Evolutionary conservation across 2,329 filamentous ascomycete species (phyloP), one percentile per base, ranked within the genome.

Genomic region (Berkeleyomyces basicola): DNA sequence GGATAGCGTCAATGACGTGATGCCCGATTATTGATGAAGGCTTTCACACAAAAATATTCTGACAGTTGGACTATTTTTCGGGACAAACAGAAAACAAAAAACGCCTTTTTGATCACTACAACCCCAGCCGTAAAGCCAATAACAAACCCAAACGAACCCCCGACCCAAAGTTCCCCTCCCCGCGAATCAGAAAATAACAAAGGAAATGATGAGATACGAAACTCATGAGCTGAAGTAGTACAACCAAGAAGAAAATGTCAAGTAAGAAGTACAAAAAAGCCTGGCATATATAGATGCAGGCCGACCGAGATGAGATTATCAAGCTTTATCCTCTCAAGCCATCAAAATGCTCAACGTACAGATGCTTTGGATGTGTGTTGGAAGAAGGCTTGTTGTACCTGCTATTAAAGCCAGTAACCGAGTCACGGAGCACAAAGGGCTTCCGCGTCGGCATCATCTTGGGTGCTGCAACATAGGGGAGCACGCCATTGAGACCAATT

Each of bases 401-500:
- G 4, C 39, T 14, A n/a, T n/a, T 55, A 14, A 55, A 37, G 33
- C 11, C 36, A 16, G 11, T 55, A 11, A 55, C 51, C n/a, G 51
- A 31, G 2, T 39, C 36, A 37, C 39, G 36, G 51, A 55, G 39
- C 36, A 55, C 51, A n/a, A 55, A 9, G 3, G 51, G 51, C 11
- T 39, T 55, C 4, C 36, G 33, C 11, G 51, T 55, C 14, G 51
- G 71, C 39, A 72, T 66, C 23, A 72, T 67, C 40, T 72, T 65
- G 3, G 72, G 68, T 9, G 72, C 67, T 2, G 72, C 69, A 33
- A 68, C 67, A 63, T 75, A 76, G n/a, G 73, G 73, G n/a, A 74
- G 67, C 16, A 73, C 69, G 40, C 66, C 67, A 62, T 70, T 69
- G 42, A 71, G 62, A 5, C 69, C 64, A 44, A 66, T 61, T 5